Evolutionary conservation across 805 yeast species (phyloP), one percentile per base, ranked within the genome.

Genomic region (Kuraishia cidri): DNA sequence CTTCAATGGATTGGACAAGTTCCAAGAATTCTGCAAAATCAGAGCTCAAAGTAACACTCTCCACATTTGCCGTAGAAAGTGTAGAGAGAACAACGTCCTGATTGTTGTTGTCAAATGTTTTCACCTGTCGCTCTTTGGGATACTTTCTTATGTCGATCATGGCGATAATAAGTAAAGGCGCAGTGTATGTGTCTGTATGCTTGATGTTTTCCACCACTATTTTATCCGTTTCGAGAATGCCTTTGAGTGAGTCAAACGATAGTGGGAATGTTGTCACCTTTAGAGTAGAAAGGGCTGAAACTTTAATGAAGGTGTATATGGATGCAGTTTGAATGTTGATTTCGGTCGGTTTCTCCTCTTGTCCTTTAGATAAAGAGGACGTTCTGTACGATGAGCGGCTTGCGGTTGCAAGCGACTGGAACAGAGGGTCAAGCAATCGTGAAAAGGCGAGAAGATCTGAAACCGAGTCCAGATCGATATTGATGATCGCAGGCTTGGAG

Each of bases 241-340:
- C 54, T 4, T 48, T 47, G 1, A 43, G 32, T 7, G 68, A 56
- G 31, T 62, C 63, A 38, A 47, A 68, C 0, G 70, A 58, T 1
- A 73, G 39, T 1, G 81, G 79, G 8, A 62, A 53, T 0, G 69
- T 33, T 2, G 56, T 48, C 0, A 50, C 21, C 18, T 43, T 49
- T 4, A 70, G 18, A 1, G 18, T 23, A 0, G 42, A 33, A 1
- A 30, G 29, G 1, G 44, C 39, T 4, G 48, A 36, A 3, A 64
- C 26, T 3, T 34, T 35, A 5, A 58, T 15, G 10, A 40, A 44
- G 3, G 63, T 24, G 3, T 43, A 44, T 5, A 66, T 46, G 2
- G 62, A 47, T 1, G 72, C 56, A 0, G 68, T 64, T 39, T 66
- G 72, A 4, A 64, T 40, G 14, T 54, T 44, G 13, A 65, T 34